Base-by-base conservation (phyloP, 1,139 yeast species). In the Candida smagusa region DNA sequence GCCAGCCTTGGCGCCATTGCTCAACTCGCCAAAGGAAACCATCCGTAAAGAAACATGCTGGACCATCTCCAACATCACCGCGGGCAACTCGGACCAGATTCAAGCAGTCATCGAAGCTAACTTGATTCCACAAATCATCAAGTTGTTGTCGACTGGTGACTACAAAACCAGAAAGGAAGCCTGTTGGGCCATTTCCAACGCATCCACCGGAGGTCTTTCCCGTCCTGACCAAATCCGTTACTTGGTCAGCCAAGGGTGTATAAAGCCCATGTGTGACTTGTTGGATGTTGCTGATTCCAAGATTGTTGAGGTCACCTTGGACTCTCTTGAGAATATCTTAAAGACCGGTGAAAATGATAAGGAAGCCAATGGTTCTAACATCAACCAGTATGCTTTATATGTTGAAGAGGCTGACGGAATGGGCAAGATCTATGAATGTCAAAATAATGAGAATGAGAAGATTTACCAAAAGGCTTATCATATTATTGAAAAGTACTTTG, bases 351-450 rank as follows among this genome's bases (percentile, higher is more conserved):
- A 92, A 61, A 68, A 82, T 65, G 97, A 89, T 58, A 86, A 81
- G 64, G 96, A 89, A 56, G 75, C 83, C 38, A 76, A 79, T 46
- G 86, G 84, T 39, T 61, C 80, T 11, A 65, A 74, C 36, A 74
- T 81, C 50, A 92, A 92, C 65, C 89, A 86, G 61, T 84, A 89
- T 58, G 96, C 97, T 30, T 76, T 89, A 48, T 88, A 67, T 65
- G 85, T 92, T 56, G 98, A 92, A 70, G 97, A 90, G 63, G 97
- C 97, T 33, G 97, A 97, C 52, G 98, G 98, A 48, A 85, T 90
- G 82, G 97, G 92, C 64, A 90, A 87, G 72, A 92, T 92, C 53
- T 85, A 86, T 63, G 90, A 87, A 46, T 87, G 96, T 61, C 98
- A 92, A 73, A 80, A 77, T 60, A 89, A 88, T 65, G 86, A 81